These are phyloP conservation scores for Phyllostachys edulis DNA, from an alignment of 176 grass and related monocot genomes.

Conservation along the genomic window DNA sequence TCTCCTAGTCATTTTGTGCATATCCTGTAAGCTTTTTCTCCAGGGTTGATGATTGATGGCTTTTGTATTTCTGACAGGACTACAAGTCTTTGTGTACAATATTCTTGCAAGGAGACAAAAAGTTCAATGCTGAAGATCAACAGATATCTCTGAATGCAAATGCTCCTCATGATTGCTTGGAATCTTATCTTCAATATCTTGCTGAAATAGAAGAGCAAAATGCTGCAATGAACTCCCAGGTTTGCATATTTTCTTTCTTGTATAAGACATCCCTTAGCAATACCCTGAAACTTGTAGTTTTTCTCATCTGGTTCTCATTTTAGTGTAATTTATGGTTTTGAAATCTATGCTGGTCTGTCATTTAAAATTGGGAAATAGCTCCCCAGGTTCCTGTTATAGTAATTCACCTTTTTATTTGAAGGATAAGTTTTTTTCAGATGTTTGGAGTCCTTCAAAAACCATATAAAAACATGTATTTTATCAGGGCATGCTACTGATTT, in stretches of 20 bases:
- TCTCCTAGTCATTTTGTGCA: neutral
- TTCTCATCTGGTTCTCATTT: neutral
- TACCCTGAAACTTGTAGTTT: neutral
- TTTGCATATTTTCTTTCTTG: constrained; percentile 11
- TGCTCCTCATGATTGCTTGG: constrained; percentile 14
- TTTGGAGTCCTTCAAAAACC: neutral
- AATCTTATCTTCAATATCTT: constrained; percentile 37
- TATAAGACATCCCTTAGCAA: neutral
- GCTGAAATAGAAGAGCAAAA: constrained; percentile 31
- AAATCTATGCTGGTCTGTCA: neutral
- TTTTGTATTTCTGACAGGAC: constrained; percentile 46
- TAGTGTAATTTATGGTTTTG: neutral
- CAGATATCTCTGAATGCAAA: constrained; percentile 24
- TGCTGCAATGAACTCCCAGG: constrained; percentile 27
- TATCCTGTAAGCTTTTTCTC: neutral
- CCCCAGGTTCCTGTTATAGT: neutral
- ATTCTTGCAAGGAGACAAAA: constrained; percentile 33
- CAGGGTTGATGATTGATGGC: neutral
- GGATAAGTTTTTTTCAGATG: neutral
- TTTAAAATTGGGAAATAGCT: neutral
- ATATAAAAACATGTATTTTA: neutral
- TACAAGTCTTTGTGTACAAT: constrained; percentile 62
- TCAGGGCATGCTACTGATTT: neutral
- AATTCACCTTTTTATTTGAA: constrained; percentile 1
- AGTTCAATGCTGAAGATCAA: constrained; percentile 19